Base-by-base conservation (phyloP, 2,329 filamentous ascomycete genomes). In the Aspergillus japonicus region DNA sequence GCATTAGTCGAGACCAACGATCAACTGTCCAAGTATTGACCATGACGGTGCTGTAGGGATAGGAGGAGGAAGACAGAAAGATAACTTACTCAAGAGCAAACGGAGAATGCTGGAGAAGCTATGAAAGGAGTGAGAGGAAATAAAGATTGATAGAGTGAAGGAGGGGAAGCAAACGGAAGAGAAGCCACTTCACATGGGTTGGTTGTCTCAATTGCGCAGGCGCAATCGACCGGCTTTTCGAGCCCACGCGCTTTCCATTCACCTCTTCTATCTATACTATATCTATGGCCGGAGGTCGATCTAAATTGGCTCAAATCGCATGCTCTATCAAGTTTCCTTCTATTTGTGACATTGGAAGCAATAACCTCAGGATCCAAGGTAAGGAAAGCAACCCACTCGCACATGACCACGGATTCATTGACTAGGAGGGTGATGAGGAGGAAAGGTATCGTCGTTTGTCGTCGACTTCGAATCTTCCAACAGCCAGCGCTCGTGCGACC, bases 401-500 rank as follows among this genome's bases (percentile, higher is more conserved):
- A 35, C 33, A 35, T 35, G 33, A 35, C 33, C 10, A 35, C 33
- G 14, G 10, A 26, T 26, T 8, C 8, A 8, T 26, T 8, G 26
- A 26, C 2, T 26, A 26, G 7, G 26, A 26, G 26, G 26, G 8
- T 26, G 26, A 26, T 26, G 33, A 35, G 33, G 10, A 10, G 11
- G 33, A n/a, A n/a, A 35, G 2, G 14, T 12, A 35, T 12, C 10
- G 8, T 16, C 33, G 11, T 35, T 16, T 35, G 35, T 54, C 51
- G 35, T 35, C 26, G 49, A 39, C 12, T 23, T n/a, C 58, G 23
- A 23, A 23, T 23, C 23, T 23, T 4, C 23, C 23, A 53, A 31
- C 52, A 31, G 19, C 42, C 29, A 49, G 61, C 53, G 50, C 50
- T 60, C 56, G 52, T 57, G 58, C 52, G 61, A 62, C 59, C 61